Base-by-base conservation (phyloP, 345 rosid species). In the Streptanthus diversifolius region DNA sequence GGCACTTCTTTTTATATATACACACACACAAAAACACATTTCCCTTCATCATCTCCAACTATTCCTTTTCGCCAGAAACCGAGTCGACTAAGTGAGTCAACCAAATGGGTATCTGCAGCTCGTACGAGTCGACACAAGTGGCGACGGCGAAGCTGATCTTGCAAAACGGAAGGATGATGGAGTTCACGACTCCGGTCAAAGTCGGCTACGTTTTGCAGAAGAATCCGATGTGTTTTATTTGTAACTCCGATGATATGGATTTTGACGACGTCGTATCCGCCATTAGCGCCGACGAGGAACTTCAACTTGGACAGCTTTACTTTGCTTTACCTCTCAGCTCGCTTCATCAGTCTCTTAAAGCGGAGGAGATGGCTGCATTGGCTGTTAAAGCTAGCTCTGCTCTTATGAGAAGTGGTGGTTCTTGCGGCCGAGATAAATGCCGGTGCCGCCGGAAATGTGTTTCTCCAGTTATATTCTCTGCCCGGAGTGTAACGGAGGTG, bases 361-460 rank as follows among this genome's bases (percentile, higher is more conserved):
- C 96, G 0, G 89, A 89, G 62, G 91, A 93, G 69, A 91, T 91
- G 98, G 98, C 98, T n/a, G 93, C 98, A 77, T 84, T 93, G 82
- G 98, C 98, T 2, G 98, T 93, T 19, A 91, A 89, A 80, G 98
- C 98, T 25, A 93, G 93, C 85, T 77, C 91, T 5, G 98, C 98
- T 15, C 74, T 93, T 0, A 70, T 43, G 75, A 52, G 53, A 52
- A 68, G 81, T 7, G 61, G 72, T 43, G 66, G 60, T 8, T 72
- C 71, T 21, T 79, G 84, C 10, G 81, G 72, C 9, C 63, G 48
- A 25, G 83, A 82, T 5, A 89, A 78, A 78, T 78, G 87, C 11
- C 69, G 80, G 51, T 81, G 85, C 45, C 75, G 85, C 60, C 67
- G 83, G 74, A 85, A 88, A 68, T 40, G 64, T 7, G 70, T 66